A percentile compares a stretch with the other conserved stretches of the same genome.
Evolutionary conservation across 176 grass and related monocot species (phyloP).

Genomic region (Bromus sterilis): DNA sequence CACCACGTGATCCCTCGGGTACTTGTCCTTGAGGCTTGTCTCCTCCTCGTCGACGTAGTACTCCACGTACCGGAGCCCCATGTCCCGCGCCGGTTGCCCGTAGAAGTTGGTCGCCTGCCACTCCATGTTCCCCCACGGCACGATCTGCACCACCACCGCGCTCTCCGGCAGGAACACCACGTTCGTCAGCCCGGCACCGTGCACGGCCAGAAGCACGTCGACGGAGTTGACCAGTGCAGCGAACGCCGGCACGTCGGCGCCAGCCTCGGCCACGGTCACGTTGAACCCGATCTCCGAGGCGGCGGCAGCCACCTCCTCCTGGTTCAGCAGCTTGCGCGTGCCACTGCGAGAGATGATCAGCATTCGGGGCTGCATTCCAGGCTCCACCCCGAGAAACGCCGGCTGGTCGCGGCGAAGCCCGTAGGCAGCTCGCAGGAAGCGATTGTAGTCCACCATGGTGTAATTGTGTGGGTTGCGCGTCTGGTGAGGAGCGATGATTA

Average conservation of each 20-base stretch:
- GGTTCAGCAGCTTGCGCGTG: constrained; percentile 46
- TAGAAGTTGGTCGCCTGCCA: constrained; percentile 66
- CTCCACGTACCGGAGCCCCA: constrained; percentile 66
- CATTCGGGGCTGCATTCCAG: constrained; percentile 38
- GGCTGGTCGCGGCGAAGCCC: constrained; percentile 27
- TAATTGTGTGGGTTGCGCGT: constrained; percentile 48
- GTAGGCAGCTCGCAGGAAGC: constrained; percentile 43
- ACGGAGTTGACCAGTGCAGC: constrained; percentile 51
- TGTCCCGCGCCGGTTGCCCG: constrained; percentile 30
- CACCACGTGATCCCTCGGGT: constrained; percentile 42
- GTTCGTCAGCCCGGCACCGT: constrained; percentile 78
- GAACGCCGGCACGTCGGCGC: constrained; percentile 34
- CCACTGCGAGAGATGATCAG: constrained; percentile 43
- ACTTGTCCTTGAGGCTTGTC: constrained; percentile 60
- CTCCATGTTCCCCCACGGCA: constrained; percentile 83
- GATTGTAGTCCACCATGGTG: constrained; percentile 61
- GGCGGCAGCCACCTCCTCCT: constrained; percentile 23
- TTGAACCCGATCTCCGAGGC: constrained; percentile 51
- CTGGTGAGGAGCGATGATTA: constrained; percentile 56
- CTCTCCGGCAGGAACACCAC: constrained; percentile 68
- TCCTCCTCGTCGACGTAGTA: constrained; percentile 60
- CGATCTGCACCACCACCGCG: constrained; percentile 53
- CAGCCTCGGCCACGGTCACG: constrained; percentile 37
- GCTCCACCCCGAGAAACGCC: constrained; percentile 31
- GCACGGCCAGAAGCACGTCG: constrained; percentile 71